Evolutionary conservation across 2,329 filamentous ascomycete genomes (phyloP), one percentile per base, ranked within the genome.

Genomic region (Diatrype stigma): DNA sequence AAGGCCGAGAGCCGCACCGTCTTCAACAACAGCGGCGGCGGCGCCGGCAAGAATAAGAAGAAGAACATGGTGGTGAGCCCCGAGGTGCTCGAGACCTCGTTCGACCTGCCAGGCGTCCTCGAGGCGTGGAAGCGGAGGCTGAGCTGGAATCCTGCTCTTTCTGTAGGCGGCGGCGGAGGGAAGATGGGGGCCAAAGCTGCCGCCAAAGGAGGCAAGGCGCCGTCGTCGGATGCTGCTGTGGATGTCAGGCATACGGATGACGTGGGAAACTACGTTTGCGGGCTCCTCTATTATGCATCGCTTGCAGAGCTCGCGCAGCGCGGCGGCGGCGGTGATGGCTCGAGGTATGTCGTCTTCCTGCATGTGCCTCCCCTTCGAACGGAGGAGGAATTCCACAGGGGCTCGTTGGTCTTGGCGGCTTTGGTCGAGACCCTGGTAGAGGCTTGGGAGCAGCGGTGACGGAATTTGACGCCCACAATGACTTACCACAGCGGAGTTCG

Each of bases 181-280:
- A n/a, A n/a, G 46, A 19, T 12, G 12, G 14, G 14, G 40, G 40
- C 40, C 11, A 42, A n/a, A 19, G 37, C 37, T 7, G 34, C 16
- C 5, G 12, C 34, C 5, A 35, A 35, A n/a, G 37, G n/a, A n/a
- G 37, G n/a, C 21, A 47, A 37, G 45, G 32, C 32, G 23, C 17
- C 10, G 45, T 21, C 38, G 23, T 16, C 7, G 11, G 21, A 6
- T 7, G 40, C 3, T 5, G 21, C n/a, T 2, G 38, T 46, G n/a
- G 49, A 51, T 19, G 38, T 48, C 8, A 26, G 49, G 22, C 49
- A 44, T 19, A 47, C 45, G 8, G 38, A 51, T 32, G 49, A 48
- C 21, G 49, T 51, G 0, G 49, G 49, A 7, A 42, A 38, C 3
- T 51, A 51, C n/a, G 45, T 45, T 6, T 48, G 49, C 19, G 45